Base-by-base conservation (phyloP, 257 asterid species). In the Scutellaria baicalensis region DNA sequence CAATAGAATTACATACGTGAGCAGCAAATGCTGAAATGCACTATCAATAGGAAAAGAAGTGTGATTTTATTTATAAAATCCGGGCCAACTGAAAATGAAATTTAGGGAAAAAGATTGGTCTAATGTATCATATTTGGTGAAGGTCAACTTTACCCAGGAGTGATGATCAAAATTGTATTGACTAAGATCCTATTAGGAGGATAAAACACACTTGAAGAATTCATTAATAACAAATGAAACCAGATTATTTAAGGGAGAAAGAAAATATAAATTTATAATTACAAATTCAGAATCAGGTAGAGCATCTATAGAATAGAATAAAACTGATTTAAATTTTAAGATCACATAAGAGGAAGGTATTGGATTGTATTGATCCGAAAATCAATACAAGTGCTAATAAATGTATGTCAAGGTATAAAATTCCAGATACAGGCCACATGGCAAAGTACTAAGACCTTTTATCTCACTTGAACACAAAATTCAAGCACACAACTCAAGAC, bases 401-500 rank as follows among this genome's bases (percentile, higher is more conserved):
- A 52, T 33, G 18, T 52, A 59, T 44, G 58, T 13, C 16, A 55
- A 10, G 36, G 10, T 11, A 23, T 27, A 55, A 56, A 54, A 6
- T 54, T 18, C 38, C 11, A 50, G 1, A 27, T 21, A 54, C 36
- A 21, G 9, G 10, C 23, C 21, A 51, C 18, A 17, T 13, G 9
- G 10, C 35, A 51, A 51, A 51, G 59, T 51, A 64, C 48, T 36
- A 38, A 56, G 59, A 33, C 58, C 60, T 56, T 39, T 65, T 16
- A 59, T 61, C 59, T 8, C 69, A 54, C 49, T 47, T 45, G 14
- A 36, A 60, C 35, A 40, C 40, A 48, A 11, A 66, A 67, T 68
- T 75, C 43, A 62, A 47, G 75, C 44, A 36, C 57, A 48, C 51
- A 51, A 55, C 55, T 73, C 27, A 51, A 51, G 16, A 52, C 43